These are phyloP conservation scores for Colletotrichum sp. DNA, from an alignment of 2,329 filamentous ascomycete species.

Conservation along the genomic window DNA sequence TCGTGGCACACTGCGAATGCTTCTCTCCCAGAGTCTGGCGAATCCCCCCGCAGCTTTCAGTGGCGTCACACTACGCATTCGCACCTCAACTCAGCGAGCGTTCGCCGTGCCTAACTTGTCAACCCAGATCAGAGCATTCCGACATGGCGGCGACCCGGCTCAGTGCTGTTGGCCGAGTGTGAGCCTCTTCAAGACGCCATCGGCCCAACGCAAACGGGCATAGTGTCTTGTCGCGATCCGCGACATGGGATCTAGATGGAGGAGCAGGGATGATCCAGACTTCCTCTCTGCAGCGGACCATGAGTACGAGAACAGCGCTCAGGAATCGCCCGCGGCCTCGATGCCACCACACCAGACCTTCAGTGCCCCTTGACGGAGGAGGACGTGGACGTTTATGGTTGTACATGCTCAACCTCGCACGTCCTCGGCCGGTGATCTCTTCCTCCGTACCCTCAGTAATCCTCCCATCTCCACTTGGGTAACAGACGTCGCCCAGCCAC, in stretches of 20 bases:
- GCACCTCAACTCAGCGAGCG: neutral
- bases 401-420: neutral
- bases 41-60: neutral
- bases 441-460: neutral
- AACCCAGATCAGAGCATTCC: neutral
- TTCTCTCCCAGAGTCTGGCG: neutral
- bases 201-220: slow-evolving; percentile 7
- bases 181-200: neutral
- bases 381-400: neutral
- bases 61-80: slow-evolving; percentile 9
- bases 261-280: neutral
- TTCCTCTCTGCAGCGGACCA: neutral
- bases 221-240: slow-evolving; percentile 11
- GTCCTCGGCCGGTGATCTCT: slow-evolving; percentile 1
- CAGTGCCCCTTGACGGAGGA: neutral
- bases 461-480: slow-evolving; percentile 16
- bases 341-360: slow-evolving; percentile 2
- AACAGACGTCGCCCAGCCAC: slow-evolving; percentile 6
- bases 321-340: neutral
- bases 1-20: neutral
- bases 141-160: neutral
- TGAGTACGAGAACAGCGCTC: slow-evolving; percentile 3
- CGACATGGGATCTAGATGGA: slow-evolving; percentile 1
- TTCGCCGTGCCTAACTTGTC: neutral
- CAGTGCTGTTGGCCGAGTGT: neutral